Conservation (phyloP, 2,329 filamentous ascomycete genomes). For the Parastagonospora nodorum region DNA sequence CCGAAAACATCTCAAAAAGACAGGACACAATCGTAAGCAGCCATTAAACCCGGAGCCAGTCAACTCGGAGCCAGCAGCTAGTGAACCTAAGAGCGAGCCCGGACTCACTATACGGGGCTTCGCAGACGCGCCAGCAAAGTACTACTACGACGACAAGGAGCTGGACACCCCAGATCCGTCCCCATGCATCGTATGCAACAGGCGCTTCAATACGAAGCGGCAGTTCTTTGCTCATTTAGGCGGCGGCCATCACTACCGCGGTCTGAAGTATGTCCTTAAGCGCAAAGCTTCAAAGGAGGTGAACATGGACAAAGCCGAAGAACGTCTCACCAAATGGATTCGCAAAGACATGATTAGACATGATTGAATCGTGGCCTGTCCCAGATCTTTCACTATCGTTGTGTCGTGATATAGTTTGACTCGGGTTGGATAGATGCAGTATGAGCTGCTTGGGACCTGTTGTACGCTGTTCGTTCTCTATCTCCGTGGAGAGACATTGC, state of each 20-base stretch:
- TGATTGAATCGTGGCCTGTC: neutral
- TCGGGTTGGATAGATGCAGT: no score
- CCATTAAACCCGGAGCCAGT: neutral
- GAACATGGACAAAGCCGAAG: neutral
- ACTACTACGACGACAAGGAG: slow-evolving; percentile 2
- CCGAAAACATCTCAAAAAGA: slow-evolving; percentile 7
- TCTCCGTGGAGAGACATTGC: no score
- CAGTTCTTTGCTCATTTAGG: slow-evolving; percentile 10
- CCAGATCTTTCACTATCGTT: no score
- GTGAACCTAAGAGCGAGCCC: neutral
- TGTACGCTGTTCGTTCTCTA: no score
- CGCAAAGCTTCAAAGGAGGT: slow-evolving; percentile 6
- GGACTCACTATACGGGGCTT: slow-evolving; percentile 3
- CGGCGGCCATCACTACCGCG: slow-evolving; percentile 5
- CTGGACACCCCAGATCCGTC: slow-evolving; percentile 4
- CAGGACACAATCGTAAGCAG: neutral
- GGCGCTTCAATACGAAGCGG: slow-evolving; percentile 7
- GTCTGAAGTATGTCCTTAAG: slow-evolving; percentile 8
- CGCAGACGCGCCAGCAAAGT: neutral
- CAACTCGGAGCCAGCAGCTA: neutral
- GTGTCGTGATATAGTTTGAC: no score
- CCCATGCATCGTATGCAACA: slow-evolving; percentile 10
- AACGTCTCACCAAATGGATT: slow-evolving; percentile 1
- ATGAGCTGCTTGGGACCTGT: no score
- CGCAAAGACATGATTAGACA: slow-evolving; percentile 2